Percentiles rank a stretch among this genome's conserved stretches.
Conservation (phyloP, 1,284 basidiomycete species). For the Polyporus tsugae region DNA sequence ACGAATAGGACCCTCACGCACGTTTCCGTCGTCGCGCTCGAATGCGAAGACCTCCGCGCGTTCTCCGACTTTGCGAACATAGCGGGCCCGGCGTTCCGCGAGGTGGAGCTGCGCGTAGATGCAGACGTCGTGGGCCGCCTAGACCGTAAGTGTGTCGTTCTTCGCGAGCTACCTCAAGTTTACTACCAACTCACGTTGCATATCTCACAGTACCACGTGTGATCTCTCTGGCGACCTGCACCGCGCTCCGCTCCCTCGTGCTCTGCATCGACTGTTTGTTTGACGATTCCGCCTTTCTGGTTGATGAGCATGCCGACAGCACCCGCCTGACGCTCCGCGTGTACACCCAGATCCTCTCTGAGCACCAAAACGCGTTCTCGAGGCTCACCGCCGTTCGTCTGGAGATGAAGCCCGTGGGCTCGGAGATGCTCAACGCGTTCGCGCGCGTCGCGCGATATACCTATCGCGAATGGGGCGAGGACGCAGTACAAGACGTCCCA, state of each 20-base stretch:
- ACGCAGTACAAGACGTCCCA: background rate
- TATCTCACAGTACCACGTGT: background rate
- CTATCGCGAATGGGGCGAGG: background rate
- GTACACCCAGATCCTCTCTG: background rate
- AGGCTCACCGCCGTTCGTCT: background rate
- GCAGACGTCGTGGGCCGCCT: too few species aligned
- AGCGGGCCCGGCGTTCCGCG: too few species aligned
- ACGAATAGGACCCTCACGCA: too few species aligned
- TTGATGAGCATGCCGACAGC: background rate
- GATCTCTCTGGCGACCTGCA: background rate
- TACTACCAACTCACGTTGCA: background rate
- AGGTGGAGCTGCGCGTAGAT: too few species aligned
- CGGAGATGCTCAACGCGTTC: background rate
- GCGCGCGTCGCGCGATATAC: background rate
- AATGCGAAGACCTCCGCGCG: too few species aligned
- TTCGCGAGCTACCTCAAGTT: too few species aligned
- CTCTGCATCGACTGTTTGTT: background rate
- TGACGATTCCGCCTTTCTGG: background rate
- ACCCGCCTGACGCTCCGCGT: background rate
- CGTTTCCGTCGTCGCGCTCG: too few species aligned
- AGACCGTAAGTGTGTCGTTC: too few species aligned
- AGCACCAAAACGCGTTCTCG: background rate
- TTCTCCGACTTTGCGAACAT: too few species aligned
- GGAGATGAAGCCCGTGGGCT: background rate
- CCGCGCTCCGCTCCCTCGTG: background rate